Base-by-base conservation (phyloP, 1,284 basidiomycete species). In the Coniferiporia sulphurascens region DNA sequence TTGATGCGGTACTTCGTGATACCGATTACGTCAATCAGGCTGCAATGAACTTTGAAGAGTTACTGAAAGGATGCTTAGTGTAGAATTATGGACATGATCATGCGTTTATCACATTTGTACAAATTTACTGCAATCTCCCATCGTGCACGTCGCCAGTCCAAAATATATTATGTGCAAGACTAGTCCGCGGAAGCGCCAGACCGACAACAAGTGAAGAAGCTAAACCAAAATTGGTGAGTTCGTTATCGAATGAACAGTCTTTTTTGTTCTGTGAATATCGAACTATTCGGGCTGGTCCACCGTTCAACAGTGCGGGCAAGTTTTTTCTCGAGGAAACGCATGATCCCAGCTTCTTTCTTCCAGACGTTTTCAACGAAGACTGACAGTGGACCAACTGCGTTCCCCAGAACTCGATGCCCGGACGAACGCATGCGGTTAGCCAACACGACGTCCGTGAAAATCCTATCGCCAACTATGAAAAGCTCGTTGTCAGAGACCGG, bases 381-480 rank as follows among this genome's bases (percentile, higher is more conserved):
- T 0, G 85, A 75, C 51, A 90, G 68, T 10, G 88, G 86, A 0
- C 83, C 82, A 3, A 55, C 51, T 17, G 34, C 45, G 32, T 15
- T 41, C 45, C 59, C 62, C 19, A 63, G 48, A 58, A 62, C 62
- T 52, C 64, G 56, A 34, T 59, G 55, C 38, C 63, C 43, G 32
- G 63, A 59, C 15, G 62, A 58, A 13, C 70, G 71, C 77, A 91
- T 85, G 48, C 93, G 85, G 64, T 90, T 88, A 4, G 93, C 89
- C 68, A 98, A 78, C 48, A 97, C 82, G 17, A 95, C 77, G 71
- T 98, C 95, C 0, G 95, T 98, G 68, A 95, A 91, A 45, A 95
- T 75, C 9, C 95, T 80, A 73, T 98, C 95, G 0, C 95, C 95
- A 9, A 98, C 84, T 17, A 97, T 74, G 60, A 97, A 74, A 36